Conservation (phyloP, 1,284 basidiomycete genomes). For the Cryptococcus sp. region DNA sequence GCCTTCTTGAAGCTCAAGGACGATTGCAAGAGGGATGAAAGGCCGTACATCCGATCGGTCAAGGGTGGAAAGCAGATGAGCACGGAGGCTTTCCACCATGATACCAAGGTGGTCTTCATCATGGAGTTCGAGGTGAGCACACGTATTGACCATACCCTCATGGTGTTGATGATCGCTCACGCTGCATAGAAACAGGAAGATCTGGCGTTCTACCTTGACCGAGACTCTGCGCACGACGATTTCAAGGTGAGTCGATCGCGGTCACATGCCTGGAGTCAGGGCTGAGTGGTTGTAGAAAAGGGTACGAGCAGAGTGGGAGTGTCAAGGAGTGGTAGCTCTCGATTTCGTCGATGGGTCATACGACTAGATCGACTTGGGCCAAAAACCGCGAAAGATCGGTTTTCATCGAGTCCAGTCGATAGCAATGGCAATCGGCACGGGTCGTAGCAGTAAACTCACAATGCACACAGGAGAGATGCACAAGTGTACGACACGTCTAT, state of each 20-base stretch:
- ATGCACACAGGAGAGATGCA: no score
- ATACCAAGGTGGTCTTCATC: constrained; percentile 37
- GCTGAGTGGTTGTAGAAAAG: constrained; percentile 5
- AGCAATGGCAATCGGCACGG: no score
- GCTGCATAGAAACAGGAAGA: constrained; percentile 28
- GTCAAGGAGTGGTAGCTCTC: constrained; percentile 28
- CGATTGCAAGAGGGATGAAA: constrained; percentile 20
- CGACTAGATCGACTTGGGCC: not conserved
- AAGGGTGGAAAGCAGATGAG: constrained; percentile 35
- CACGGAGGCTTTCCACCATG: constrained; percentile 29
- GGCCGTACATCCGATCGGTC: constrained; percentile 28
- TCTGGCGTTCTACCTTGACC: constrained; percentile 31
- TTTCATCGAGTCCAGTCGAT: no score
- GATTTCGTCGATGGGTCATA: constrained; percentile 30
- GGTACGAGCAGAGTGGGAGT: not conserved
- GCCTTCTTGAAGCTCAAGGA: constrained; percentile 26
- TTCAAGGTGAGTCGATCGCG: constrained; percentile 32
- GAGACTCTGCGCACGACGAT: constrained; percentile 30
- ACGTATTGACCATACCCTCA: no score
- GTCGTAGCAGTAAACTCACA: no score
- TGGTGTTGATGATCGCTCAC: no score
- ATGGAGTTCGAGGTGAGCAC: constrained; percentile 39
- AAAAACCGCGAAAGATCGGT: no score
- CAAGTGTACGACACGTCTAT: no score
- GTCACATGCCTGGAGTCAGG: constrained; percentile 3